Base-by-base conservation (phyloP, 805 yeast species). In the Blastobotrys chiropterorum region DNA sequence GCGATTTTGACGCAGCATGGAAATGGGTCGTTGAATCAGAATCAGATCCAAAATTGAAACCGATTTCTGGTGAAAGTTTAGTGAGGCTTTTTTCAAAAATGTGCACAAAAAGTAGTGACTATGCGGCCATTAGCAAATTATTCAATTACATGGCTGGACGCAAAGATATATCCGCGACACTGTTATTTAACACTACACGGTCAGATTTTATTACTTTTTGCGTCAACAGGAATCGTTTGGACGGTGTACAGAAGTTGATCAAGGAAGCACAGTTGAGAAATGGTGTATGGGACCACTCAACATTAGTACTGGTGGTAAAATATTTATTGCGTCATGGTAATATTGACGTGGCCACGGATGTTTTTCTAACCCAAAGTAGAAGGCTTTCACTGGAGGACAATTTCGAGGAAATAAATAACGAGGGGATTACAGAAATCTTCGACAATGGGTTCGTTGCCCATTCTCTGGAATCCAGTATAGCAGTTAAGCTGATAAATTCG, bases 201-300 rank as follows among this genome's bases (percentile, higher is more conserved):
- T 34, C 57, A 26, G 63, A 63, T 11, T 59, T 53, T 19, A 19
- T 62, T 6, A 54, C 56, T 15, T 46, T 59, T n/a, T 58, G 62
- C 17, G 57, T 60, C 6, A 53, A 54, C 2, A 38, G 53, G 6
- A 48, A 52, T 22, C 47, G 58, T 34, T 44, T 20, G 3, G 59
- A 56, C n/a, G 45, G 56, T 17, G 49, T 68, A 11, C 53, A 54
- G 46, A 61, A 65, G 56, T 63, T 54, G 6, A 53, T 68, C 44
- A 55, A 58, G 16, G 71, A 68, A 51, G 50, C 64, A 4, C 59
- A 59, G 16, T 50, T 64, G 15, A 52, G 62, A 22, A 54, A 52
- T 20, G 62, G 62, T 13, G 42, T 55, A 8, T 64, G 68, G 67
- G 68, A 64, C 45, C 65, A 64, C 13, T 47, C 62, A 11, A 64